Base-by-base conservation (phyloP, 1,284 basidiomycete genomes). In the Filobasidium uniguttulatum region DNA sequence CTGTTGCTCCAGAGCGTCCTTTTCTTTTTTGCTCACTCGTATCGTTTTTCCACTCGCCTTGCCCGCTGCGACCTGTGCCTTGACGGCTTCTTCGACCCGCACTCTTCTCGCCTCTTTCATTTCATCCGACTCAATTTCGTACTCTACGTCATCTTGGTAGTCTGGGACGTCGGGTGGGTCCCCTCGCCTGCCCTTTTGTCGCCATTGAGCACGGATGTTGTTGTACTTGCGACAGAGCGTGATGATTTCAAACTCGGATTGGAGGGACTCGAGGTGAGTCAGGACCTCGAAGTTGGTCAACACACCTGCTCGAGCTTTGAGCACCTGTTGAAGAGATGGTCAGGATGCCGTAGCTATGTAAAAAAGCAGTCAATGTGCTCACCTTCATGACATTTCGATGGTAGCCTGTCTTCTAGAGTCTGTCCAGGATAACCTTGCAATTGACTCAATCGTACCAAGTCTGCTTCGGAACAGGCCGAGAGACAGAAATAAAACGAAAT, bases 211-310 rank as follows among this genome's bases (percentile, higher is more conserved):
- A 12, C 40, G 40, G n/a, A 26, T 28, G 14, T 17, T 26, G 26
- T 26, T 29, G 26, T 28, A 28, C 14, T 29, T 26, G 3, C 26
- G 23, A 10, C 25, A 43, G 14, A 14, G 14, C 9, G 40, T 15
- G 23, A 43, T n/a, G 12, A 28, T 4, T 3, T 43, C 40, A 26
- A 43, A 8, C 4, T 43, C 40, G 40, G 19, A 7, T 43, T 43
- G 40, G 2, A 43, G 40, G 25, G 22, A n/a, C 29, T 43, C 5
- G 23, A 43, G 40, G 17, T 43, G 40, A 14, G 22, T 29, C 5
- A 43, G 26, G 40, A 43, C 40, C 29, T 43, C 40, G 40, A 43
- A 26, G 26, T 43, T 43, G 12, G 40, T 43, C 4, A 43, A 20
- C 5, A 43, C 40, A 15, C 40, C 40, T 3, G 40, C 40, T 28